Evolutionary conservation across 495 filamentous ascomycete genomes (phyloP).

Genomic region (Penicillium soppii): DNA sequence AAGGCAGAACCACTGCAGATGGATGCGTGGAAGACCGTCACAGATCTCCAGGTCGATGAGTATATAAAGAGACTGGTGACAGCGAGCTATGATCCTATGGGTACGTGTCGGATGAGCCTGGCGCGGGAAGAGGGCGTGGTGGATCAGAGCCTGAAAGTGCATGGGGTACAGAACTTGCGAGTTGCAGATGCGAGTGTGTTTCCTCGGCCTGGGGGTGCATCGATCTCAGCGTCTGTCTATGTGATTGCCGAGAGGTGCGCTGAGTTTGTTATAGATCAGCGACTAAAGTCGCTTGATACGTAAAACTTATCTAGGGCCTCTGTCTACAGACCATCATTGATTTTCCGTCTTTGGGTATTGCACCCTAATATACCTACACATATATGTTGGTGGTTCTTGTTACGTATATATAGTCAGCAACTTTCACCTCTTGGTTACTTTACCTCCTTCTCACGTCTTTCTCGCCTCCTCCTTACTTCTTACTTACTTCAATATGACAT

Average conservation of each 20-base stretch:
- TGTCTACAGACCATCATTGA: no score
- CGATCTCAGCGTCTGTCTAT: not conserved
- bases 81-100: not conserved
- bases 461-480: no score
- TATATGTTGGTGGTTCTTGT: no score
- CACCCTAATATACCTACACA: no score
- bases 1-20: not conserved
- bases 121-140: not conserved
- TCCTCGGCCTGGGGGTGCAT: not conserved
- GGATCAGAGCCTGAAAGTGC: not conserved
- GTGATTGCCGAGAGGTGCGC: conserved; percentile 1
- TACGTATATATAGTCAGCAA: no score
- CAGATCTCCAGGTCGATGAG: not conserved
- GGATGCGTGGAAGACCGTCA: not conserved
- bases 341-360: no score
- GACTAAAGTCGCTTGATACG: no score
- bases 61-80: conserved; percentile 1
- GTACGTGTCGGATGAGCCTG: conserved; percentile 1
- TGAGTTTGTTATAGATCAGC: not conserved
- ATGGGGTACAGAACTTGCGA: not conserved
- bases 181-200: conserved; percentile 1
- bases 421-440: no score
- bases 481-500: no score
- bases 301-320: no score
- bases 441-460: no score